These are phyloP conservation scores for Lizanozyma gosingica DNA, from an alignment of 1,139 yeast species.

Conservation along the genomic window DNA sequence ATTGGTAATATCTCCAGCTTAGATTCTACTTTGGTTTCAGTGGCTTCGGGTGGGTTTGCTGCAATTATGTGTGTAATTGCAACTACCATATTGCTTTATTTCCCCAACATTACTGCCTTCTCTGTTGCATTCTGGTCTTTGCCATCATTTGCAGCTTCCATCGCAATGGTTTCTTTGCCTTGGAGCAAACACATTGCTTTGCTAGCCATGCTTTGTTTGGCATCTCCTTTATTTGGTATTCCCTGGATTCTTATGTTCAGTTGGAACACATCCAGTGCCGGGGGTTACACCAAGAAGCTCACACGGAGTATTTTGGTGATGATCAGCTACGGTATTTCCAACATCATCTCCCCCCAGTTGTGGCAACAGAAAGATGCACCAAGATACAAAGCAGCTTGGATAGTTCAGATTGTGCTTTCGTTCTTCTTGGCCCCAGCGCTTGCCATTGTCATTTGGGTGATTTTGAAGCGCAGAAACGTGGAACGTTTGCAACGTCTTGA, in stretches of 20 bases:
- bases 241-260: constrained; percentile 8
- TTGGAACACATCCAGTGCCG: constrained; percentile 13
- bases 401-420: constrained; percentile 42
- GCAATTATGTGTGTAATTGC: constrained; percentile 24
- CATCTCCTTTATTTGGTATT: constrained; percentile 13
- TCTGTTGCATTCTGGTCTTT: constrained; percentile 10
- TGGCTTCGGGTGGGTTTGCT: constrained; percentile 41
- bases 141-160: constrained; percentile 13
- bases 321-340: constrained; percentile 16
- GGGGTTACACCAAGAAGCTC: constrained; percentile 19
- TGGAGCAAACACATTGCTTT: constrained; percentile 12
- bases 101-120: constrained; percentile 12
- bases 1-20: constrained; percentile 34
- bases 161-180: constrained; percentile 13
- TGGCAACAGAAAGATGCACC: constrained; percentile 17
- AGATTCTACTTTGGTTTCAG: constrained; percentile 42
- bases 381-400: constrained; percentile 37
- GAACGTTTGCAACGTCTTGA: constrained; percentile 15
- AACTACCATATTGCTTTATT: constrained; percentile 13
- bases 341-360: constrained; percentile 19
- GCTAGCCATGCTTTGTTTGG: constrained; percentile 14
- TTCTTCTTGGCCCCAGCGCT: constrained; percentile 32
- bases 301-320: constrained; percentile 16
- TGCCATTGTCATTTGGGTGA: constrained; percentile 26
- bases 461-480: constrained; percentile 28